Evolutionary conservation across 176 grass and related monocot species (phyloP).

Genomic region (Secale cereale): DNA sequence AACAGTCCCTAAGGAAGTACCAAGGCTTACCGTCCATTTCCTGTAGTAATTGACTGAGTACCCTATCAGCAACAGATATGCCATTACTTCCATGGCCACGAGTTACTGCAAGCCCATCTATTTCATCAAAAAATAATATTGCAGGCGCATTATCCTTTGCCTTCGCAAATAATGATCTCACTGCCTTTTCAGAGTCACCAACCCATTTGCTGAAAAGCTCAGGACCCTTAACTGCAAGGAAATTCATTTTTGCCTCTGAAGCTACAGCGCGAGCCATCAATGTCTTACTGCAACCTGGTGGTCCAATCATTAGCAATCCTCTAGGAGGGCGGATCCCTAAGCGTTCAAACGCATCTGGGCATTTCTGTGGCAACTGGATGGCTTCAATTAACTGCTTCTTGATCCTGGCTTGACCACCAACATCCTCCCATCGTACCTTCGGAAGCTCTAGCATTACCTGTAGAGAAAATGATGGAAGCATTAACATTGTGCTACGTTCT

Average conservation of each 20-base stretch:
- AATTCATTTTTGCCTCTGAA: slow-evolving; percentile 93
- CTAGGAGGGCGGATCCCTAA: slow-evolving; percentile 67
- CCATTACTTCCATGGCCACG: slow-evolving; percentile 67
- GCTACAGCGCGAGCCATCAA: slow-evolving; percentile 94
- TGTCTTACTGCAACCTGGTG: slow-evolving; percentile 96
- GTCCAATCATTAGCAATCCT: slow-evolving; percentile 88
- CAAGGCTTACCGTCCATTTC: slow-evolving; percentile 90
- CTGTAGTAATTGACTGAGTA: slow-evolving; percentile 76
- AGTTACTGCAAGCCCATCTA: slow-evolving; percentile 89
- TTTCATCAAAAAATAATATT: slow-evolving; percentile 98
- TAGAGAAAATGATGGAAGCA: slow-evolving; percentile 16
- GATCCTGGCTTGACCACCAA: slow-evolving; percentile 77
- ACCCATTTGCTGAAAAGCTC: slow-evolving; percentile 99
- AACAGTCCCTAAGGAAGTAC: background rate
- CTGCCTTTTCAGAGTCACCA: slow-evolving; percentile 93
- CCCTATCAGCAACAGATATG: slow-evolving; percentile 73
- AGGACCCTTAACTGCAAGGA: slow-evolving; percentile 93
- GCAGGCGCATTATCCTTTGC: slow-evolving; percentile 80
- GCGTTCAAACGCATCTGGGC: slow-evolving; percentile 56
- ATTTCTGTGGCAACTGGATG: slow-evolving; percentile 73
- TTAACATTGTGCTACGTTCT: background rate
- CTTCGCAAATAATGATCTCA: slow-evolving; percentile 76
- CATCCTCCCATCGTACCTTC: slow-evolving; percentile 81
- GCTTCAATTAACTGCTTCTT: slow-evolving; percentile 87
- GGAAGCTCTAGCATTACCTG: slow-evolving; percentile 94